These are phyloP conservation scores for Panaeolus cyanescens DNA, from an alignment of 768 basidiomycete species.

Conservation along the genomic window DNA sequence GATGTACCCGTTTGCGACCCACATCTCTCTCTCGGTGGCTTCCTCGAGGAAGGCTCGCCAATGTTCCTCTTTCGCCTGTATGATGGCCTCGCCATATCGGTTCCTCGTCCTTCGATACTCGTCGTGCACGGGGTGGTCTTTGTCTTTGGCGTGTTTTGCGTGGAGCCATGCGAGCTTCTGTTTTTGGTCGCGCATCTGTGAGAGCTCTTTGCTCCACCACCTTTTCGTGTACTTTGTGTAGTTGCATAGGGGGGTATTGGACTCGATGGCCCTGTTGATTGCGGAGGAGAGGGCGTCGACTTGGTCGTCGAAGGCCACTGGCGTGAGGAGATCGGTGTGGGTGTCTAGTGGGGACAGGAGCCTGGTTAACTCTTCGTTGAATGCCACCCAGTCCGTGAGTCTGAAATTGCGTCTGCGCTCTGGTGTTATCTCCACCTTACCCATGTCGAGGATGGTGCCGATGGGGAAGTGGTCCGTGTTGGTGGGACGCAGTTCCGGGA, in stretches of 20 bases:
- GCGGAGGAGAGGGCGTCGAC: neutral
- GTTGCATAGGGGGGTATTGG: neutral
- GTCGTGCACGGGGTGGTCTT: too few species aligned
- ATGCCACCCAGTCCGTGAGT: constrained; percentile 20
- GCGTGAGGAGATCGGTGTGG: neutral
- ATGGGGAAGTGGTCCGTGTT: constrained; percentile 37
- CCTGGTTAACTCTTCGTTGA: constrained; percentile 10
- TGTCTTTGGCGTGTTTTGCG: constrained; percentile 2
- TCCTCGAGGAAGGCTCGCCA: constrained; percentile 31
- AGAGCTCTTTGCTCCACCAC: too few species aligned
- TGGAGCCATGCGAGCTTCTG: constrained; percentile 5
- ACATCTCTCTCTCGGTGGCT: constrained; percentile 9
- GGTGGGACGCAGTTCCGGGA: too few species aligned
- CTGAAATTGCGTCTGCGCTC: constrained; percentile 19
- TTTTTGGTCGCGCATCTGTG: constrained; percentile 27
- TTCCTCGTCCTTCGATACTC: constrained; percentile 14
- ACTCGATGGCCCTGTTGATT: neutral
- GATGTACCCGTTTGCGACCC: constrained; percentile 21
- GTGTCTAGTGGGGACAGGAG: neutral
- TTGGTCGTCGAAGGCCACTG: constrained; percentile 4
- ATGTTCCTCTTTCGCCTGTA: constrained; percentile 20
- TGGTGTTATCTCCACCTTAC: neutral
- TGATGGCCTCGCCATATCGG: constrained; percentile 14
- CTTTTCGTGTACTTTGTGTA: constrained; percentile 13
- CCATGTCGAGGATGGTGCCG: constrained; percentile 20